Evolutionary conservation across 2,329 filamentous ascomycete genomes (phyloP), one percentile per base, ranked within the genome.

Genomic region (Tolypocladium tundrense): DNA sequence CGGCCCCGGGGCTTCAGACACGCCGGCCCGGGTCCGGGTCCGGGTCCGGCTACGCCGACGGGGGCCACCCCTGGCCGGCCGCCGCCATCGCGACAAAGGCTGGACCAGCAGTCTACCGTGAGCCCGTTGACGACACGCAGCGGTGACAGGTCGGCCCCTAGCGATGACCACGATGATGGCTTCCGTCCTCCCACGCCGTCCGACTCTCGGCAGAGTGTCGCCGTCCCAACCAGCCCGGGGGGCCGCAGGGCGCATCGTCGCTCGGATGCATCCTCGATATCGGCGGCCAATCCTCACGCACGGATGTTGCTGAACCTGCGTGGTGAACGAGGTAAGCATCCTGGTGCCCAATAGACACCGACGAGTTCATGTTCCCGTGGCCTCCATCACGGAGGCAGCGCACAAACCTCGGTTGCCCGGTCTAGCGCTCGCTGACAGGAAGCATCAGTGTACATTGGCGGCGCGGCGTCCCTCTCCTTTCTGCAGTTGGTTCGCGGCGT

Each of bases 401-500:
- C 27, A 31, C 27, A 31, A 31, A 31, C 27, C 6, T 6, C 27
- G 27, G 27, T 31, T 31, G 27, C 27, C 5, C 27, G 6, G 27
- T n/a, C 16, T 5, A 16, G 31, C 41, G 9, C 39, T 5, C 54
- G 1, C 51, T 66, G 0, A 64, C 40, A 19, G 2, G 13, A 1
- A 6, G 3, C 41, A 10, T 21, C 48, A 80, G 75, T 80, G 0
- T 80, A 76, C 54, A 72, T 80, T 53, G 75, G 78, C n/a, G 71
- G 75, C n/a, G 77, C 75, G 11, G 78, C 78, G 1, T 77, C 79
- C 0, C 68, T 85, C 16, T 83, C 81, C 0, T 84, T 84, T 58
- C 67, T 84, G 1, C 79, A 83, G 58, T 73, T 82, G 41, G 70
- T 82, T 16, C 74, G 79, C 16, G 71, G 77, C 14, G 74, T 72